A percentile compares a stretch with the other conserved stretches of the same genome.
Evolutionary conservation across 2,329 filamentous ascomycete genomes (phyloP).

Genomic region (Conoideocrella luteorostrata): DNA sequence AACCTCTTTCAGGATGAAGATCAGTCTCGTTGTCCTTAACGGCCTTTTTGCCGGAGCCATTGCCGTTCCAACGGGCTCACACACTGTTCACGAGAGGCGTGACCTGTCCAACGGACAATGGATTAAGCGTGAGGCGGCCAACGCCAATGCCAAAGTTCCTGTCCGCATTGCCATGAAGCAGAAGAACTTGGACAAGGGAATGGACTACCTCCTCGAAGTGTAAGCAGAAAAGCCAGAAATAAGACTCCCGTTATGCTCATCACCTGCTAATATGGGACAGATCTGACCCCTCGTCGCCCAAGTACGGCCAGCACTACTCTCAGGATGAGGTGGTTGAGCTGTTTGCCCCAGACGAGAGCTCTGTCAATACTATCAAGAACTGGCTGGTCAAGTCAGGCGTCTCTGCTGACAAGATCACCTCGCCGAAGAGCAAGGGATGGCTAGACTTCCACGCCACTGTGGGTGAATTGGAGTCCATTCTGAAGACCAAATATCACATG

Average conservation of each 20-base stretch:
- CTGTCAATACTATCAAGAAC: slow-evolving; percentile 41
- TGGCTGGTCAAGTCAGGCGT: slow-evolving; percentile 52
- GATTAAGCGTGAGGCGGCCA: slow-evolving; percentile 16
- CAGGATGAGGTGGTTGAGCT: slow-evolving; percentile 34
- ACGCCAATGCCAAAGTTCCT: slow-evolving; percentile 19
- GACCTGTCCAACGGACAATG: slow-evolving; percentile 16
- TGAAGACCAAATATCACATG: slow-evolving; percentile 46
- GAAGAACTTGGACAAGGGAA: slow-evolving; percentile 36
- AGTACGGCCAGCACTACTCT: slow-evolving; percentile 42
- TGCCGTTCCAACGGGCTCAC: slow-evolving; percentile 13
- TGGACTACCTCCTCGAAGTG: slow-evolving; percentile 36
- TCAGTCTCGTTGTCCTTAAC: slow-evolving; percentile 11
- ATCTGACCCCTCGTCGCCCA: slow-evolving; percentile 36
- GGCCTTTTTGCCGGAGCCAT: slow-evolving; percentile 13
- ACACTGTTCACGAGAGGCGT: slow-evolving; percentile 26
- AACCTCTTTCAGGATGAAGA: slow-evolving; percentile 13
- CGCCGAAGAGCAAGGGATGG: slow-evolving; percentile 47
- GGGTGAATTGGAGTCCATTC: slow-evolving; percentile 44
- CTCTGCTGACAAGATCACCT: slow-evolving; percentile 35
- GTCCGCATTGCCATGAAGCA: slow-evolving; percentile 39
- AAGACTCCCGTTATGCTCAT: no score
- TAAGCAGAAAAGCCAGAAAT: no score
- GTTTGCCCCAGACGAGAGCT: slow-evolving; percentile 36
- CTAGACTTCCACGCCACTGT: slow-evolving; percentile 48
- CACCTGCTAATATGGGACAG: no score